Base-by-base conservation (phyloP, 2,329 filamentous ascomycete genomes). In the Pezicula neosporulosa region DNA sequence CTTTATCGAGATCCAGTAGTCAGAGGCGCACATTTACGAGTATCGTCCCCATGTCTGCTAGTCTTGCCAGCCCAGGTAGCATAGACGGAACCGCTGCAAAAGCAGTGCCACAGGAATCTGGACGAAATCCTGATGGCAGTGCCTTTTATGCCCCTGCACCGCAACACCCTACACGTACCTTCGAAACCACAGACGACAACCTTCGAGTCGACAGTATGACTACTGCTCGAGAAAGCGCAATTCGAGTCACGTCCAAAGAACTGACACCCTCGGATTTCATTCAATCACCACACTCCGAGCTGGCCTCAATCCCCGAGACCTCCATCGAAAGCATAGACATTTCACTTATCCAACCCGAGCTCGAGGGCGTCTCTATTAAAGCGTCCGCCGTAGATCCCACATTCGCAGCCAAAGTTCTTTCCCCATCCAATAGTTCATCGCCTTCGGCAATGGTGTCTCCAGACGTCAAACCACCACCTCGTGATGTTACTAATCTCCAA, bases 311-410 rank as follows among this genome's bases (percentile, higher is more conserved):
- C 18, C 49, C 53, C 18, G 62, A 64, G 50, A 53, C 50, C 6
- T 51, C 52, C 7, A 27, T 44, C 8, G 62, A 65, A 24, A 72
- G 77, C 27, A 80, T 85, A 47, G 81, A 84, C 52, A 76, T 85
- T 9, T 74, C 77, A 41, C 74, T 78, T 53, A 77, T 83, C 24
- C 75, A 83, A 56, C 78, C 80, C 3, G 75, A 77, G 28, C 68
- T 84, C n/a, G 82, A 85, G 61, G 80, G 81, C 6, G 78, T 85
- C 47, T 73, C 76, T 1, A 72, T 85, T 57, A 81, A 77, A 62
- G 72, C 75, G 5, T 74, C 73, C 13, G 79, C 79, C 1, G 69
- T 83, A 13, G 72, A 54, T 13, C 63, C 65, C 33, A 54, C 53
- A 1, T 68, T 68, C 41, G 60, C 55, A 5, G 62, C 63, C 8